These are phyloP conservation scores for Coemansia aciculifera DNA, from an alignment of 192 early-diverging fungal species.

Conservation along the genomic window DNA sequence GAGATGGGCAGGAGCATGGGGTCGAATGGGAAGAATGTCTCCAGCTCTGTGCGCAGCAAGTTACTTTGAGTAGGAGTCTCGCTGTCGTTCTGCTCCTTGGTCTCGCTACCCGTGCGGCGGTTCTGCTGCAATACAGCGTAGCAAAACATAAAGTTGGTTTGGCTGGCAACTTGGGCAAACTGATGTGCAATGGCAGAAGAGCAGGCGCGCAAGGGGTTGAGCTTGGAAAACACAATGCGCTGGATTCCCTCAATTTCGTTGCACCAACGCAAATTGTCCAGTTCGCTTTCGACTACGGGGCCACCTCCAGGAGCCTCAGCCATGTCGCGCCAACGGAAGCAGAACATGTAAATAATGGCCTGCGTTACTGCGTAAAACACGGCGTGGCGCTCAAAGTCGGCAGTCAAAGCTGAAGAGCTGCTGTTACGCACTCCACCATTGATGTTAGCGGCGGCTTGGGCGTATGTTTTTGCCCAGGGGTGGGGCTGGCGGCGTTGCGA, in stretches of 20 bases:
- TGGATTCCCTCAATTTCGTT: slow-evolving; percentile 67
- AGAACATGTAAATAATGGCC: slow-evolving; percentile 90
- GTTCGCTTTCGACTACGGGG: slow-evolving; percentile 33
- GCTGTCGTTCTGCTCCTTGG: neutral
- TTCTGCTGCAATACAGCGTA: slow-evolving; percentile 76
- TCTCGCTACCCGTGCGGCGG: slow-evolving; percentile 22
- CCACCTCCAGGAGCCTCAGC: slow-evolving; percentile 42
- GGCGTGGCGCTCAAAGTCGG: slow-evolving; percentile 65
- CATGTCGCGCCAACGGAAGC: slow-evolving; percentile 90
- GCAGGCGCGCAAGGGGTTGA: slow-evolving; percentile 80
- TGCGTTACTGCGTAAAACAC: slow-evolving; percentile 89
- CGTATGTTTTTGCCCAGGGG: slow-evolving; percentile 2
- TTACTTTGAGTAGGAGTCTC: slow-evolving; percentile 2
- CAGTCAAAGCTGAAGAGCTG: neutral
- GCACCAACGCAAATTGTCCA: slow-evolving; percentile 59
- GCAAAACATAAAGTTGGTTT: slow-evolving; percentile 82
- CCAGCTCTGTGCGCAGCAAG: slow-evolving; percentile 55
- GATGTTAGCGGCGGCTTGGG: neutral
- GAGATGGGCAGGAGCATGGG: slow-evolving; percentile 78
- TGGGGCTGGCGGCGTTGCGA: neutral
- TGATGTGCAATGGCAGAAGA: slow-evolving; percentile 76
- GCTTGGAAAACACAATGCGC: slow-evolving; percentile 69
- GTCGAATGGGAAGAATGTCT: slow-evolving; percentile 93
- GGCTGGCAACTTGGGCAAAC: slow-evolving; percentile 80
- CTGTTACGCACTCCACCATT: neutral